Conservation (phyloP, 345 rosid genomes). For the Gossypium turneri region DNA sequence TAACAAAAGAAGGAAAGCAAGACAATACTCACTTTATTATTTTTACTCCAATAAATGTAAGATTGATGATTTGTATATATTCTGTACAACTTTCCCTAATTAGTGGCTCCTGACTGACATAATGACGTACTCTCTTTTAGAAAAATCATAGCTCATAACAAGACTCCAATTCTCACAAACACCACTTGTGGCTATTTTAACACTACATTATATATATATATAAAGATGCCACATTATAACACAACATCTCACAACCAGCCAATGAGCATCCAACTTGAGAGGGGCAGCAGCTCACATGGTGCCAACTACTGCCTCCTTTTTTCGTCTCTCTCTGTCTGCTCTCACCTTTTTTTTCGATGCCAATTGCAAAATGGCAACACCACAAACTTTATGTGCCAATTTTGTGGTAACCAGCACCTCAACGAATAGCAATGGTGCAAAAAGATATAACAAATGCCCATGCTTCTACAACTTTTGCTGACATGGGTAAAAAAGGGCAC, state of each 20-base stretch:
- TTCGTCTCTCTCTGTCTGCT: neutral
- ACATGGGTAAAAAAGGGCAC: neutral
- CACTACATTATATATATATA: neutral
- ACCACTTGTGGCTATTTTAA: neutral
- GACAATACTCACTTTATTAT: neutral
- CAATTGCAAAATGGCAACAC: neutral
- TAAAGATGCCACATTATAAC: neutral
- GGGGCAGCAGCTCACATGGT: constrained; percentile 13
- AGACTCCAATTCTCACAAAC: neutral
- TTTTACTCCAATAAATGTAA: neutral
- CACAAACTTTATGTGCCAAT: neutral
- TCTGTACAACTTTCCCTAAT: neutral
- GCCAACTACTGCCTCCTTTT: constrained; percentile 12
- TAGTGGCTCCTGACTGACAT: neutral
- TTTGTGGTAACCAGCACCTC: neutral
- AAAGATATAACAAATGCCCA: neutral
- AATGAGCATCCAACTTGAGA: constrained; percentile 10
- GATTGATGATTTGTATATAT: neutral
- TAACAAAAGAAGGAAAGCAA: too few species aligned
- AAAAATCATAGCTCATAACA: too few species aligned
- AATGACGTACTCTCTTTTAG: too few species aligned
- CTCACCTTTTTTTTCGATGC: neutral
- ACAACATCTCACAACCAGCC: constrained; percentile 1
- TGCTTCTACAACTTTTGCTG: constrained; percentile 2
- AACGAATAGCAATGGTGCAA: neutral